Evolutionary conservation across 2,329 filamentous ascomycete species (phyloP).

Genomic region (Apiospora phragmitis): DNA sequence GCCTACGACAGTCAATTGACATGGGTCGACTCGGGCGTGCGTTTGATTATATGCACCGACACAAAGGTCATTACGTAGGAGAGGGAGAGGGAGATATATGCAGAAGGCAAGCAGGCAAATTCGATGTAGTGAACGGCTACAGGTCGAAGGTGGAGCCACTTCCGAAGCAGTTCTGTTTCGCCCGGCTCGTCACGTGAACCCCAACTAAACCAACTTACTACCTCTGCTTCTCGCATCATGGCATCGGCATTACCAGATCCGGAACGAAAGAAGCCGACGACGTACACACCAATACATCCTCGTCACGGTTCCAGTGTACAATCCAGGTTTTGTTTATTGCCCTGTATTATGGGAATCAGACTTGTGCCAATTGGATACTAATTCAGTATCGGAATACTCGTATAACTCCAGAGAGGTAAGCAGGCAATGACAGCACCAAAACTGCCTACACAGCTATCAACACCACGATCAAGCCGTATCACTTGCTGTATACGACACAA

Average conservation of each 20-base stretch:
- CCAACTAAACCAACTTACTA: neutral
- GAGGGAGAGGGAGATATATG: neutral
- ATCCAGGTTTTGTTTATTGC: neutral
- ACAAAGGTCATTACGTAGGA: neutral
- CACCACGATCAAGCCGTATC: neutral
- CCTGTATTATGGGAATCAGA: neutral
- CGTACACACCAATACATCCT: neutral
- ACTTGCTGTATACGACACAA: neutral
- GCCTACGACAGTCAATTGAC: neutral
- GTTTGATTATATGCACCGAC: neutral
- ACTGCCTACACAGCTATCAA: neutral
- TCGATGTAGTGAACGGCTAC: neutral
- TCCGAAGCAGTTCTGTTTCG: neutral
- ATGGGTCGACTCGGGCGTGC: neutral
- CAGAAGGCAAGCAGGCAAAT: neutral
- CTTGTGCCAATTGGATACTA: neutral
- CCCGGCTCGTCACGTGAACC: neutral
- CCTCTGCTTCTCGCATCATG: neutral
- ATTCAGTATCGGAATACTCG: neutral
- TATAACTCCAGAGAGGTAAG: neutral
- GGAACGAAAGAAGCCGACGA: neutral
- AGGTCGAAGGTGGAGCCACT: neutral
- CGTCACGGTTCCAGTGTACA: neutral
- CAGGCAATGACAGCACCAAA: neutral
- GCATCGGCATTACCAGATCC: neutral